Conservation (phyloP, 1,139 yeast species). For the Candida pseudoviswanathii region DNA sequence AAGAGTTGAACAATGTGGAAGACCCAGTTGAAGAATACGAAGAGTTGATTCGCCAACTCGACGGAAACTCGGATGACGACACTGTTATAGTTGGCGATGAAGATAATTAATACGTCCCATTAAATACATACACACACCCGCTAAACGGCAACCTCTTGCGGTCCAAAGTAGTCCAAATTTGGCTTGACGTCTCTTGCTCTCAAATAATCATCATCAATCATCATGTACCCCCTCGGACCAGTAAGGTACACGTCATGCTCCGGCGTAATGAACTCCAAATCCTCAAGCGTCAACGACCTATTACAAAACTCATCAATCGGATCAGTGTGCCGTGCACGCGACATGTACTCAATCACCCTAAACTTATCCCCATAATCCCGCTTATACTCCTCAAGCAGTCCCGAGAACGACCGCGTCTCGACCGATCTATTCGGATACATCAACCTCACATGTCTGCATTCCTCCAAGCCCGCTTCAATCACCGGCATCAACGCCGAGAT, state of each 20-base stretch:
- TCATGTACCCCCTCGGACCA: constrained; percentile 41
- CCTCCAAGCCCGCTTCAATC: constrained; percentile 40
- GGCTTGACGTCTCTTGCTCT: constrained; percentile 12
- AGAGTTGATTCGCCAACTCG: constrained; percentile 1
- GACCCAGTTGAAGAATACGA: neutral
- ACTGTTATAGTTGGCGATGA: neutral
- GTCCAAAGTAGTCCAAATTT: constrained; percentile 19
- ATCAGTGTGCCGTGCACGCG: constrained; percentile 13
- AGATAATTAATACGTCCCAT: neutral
- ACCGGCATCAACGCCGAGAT: constrained; percentile 64
- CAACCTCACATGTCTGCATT: constrained; percentile 29
- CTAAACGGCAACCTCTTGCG: constrained; percentile 7
- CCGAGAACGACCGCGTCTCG: constrained; percentile 29
- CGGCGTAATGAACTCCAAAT: constrained; percentile 19
- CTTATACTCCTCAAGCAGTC: constrained; percentile 22
- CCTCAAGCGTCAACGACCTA: constrained; percentile 14
- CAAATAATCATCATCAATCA: constrained; percentile 23
- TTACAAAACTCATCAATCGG: constrained; percentile 11
- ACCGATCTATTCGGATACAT: constrained; percentile 30
- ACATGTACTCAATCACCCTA: constrained; percentile 24
- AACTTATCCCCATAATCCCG: constrained; percentile 20
- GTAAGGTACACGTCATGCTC: constrained; percentile 28
- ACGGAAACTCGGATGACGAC: neutral
- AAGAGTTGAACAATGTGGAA: constrained; percentile 15
- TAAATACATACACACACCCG: neutral